phyloP scores from a whole-genome alignment of 257 asterid species.

The Plantago elongata region DNA sequence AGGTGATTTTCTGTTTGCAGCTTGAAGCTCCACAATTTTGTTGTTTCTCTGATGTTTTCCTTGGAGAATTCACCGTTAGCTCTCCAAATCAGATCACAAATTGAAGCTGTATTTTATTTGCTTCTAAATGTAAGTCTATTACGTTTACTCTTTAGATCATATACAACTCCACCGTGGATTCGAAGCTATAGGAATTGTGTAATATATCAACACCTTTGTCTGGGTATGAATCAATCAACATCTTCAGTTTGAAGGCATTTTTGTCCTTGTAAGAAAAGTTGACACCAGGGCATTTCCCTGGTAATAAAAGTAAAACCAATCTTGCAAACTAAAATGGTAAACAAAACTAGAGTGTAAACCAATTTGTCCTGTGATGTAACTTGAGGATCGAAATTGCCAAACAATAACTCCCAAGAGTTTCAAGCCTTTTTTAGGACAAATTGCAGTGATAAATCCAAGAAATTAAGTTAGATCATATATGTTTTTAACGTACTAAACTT shows the following conservation, averaged over 20 bases:
- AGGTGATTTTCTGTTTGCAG: not conserved
- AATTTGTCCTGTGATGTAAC: not conserved
- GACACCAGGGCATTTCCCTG: too few relatives aligned
- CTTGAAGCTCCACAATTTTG: not conserved
- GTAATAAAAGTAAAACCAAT: too few relatives aligned
- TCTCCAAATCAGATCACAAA: not conserved
- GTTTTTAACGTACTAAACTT: not conserved
- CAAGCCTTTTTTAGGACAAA: not conserved
- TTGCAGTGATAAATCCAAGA: constrained; percentile 3
- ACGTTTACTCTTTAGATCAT: not conserved
- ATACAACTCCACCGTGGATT: not conserved
- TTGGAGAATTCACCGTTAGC: not conserved
- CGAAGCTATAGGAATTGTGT: too few relatives aligned
- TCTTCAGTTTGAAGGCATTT: too few relatives aligned
- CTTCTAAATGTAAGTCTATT: not conserved
- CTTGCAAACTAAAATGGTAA: not conserved
- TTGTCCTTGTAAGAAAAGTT: too few relatives aligned
- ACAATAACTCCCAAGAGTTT: not conserved
- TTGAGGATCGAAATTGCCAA: constrained; percentile 3
- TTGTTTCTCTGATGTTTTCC: not conserved
- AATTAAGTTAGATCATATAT: not conserved
- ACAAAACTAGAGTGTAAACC: not conserved
- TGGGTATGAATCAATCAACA: not conserved
- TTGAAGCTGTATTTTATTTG: not conserved
- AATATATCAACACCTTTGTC: not conserved